Conservation (phyloP, 2,329 filamentous ascomycete species). For the Ascochyta viciae-villosae region DNA sequence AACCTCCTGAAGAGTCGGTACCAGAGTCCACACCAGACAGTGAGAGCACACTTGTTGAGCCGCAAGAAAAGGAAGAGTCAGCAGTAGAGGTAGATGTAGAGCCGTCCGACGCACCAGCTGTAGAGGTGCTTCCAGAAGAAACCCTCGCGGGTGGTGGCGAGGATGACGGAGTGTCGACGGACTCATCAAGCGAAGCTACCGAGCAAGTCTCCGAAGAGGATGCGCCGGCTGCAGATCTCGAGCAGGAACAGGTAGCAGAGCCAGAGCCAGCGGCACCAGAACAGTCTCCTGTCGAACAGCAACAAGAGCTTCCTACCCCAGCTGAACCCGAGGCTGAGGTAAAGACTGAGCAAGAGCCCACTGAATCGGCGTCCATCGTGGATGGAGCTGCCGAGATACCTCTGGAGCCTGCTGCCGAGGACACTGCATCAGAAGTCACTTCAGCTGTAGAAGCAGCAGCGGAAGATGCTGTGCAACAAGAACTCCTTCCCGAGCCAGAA, state of each 20-base stretch:
- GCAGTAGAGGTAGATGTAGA: neutral
- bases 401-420: neutral
- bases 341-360: neutral
- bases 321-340: neutral
- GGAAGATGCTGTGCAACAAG: slow-evolving; percentile 1
- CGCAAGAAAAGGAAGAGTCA: neutral
- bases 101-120: neutral
- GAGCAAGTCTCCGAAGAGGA: neutral
- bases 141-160: neutral
- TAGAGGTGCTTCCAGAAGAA: neutral
- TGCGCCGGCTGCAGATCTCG: neutral
- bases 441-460: neutral
- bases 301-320: neutral
- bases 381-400: neutral
- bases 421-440: neutral
- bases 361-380: neutral
- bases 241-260: neutral
- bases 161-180: neutral
- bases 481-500: neutral
- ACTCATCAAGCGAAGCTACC: neutral
- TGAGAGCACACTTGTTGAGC: neutral
- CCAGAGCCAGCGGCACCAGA: slow-evolving; percentile 1
- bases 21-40: neutral
- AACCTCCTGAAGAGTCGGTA: neutral
- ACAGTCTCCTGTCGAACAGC: neutral